A percentile compares a stretch with the other conserved stretches of the same genome.
Evolutionary conservation across 495 filamentous ascomycete genomes (phyloP).

Genomic region (Podospora australis): DNA sequence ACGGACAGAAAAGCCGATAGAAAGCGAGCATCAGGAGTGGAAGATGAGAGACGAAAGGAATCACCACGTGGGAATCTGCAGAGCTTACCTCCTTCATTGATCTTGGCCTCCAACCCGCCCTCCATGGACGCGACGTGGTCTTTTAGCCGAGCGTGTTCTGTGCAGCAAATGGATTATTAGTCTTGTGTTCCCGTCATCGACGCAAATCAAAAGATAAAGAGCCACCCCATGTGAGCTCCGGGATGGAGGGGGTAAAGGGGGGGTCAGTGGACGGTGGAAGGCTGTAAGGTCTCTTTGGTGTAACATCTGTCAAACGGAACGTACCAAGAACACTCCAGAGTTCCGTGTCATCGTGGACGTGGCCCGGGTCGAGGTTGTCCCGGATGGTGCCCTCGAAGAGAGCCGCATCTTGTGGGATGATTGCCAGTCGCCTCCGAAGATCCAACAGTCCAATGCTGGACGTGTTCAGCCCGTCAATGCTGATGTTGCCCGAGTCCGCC

Average conservation of each 20-base stretch:
- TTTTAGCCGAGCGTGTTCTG: constrained; percentile 90
- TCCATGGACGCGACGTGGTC: constrained; percentile 86
- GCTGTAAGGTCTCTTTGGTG: constrained; percentile 1
- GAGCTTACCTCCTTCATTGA: constrained; percentile 86
- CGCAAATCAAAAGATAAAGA: neutral
- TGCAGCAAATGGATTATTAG: constrained; percentile 15
- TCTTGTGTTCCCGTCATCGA: constrained; percentile 6
- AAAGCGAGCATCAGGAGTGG: too few species aligned
- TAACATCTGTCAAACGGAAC: constrained; percentile 36
- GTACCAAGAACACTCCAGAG: constrained; percentile 93
- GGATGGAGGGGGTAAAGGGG: constrained; percentile 14
- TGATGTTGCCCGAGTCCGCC: constrained; percentile 68
- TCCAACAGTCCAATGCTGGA: constrained; percentile 86
- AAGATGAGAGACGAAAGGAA: constrained; percentile 8
- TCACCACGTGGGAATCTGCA: constrained; percentile 8
- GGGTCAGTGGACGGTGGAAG: neutral
- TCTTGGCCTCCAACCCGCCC: constrained; percentile 78
- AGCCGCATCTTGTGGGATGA: constrained; percentile 97
- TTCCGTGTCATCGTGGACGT: constrained; percentile 95
- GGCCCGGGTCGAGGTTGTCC: constrained; percentile 92
- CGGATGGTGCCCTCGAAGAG: constrained; percentile 94
- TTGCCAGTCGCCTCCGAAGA: constrained; percentile 82
- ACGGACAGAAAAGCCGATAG: constrained; percentile 31
- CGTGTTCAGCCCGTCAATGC: constrained; percentile 83
- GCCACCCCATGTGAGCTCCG: constrained; percentile 18